Evolutionary conservation across 2,329 filamentous ascomycete species (phyloP).

Genomic region (Aspergillus pseudoviridinutans): DNA sequence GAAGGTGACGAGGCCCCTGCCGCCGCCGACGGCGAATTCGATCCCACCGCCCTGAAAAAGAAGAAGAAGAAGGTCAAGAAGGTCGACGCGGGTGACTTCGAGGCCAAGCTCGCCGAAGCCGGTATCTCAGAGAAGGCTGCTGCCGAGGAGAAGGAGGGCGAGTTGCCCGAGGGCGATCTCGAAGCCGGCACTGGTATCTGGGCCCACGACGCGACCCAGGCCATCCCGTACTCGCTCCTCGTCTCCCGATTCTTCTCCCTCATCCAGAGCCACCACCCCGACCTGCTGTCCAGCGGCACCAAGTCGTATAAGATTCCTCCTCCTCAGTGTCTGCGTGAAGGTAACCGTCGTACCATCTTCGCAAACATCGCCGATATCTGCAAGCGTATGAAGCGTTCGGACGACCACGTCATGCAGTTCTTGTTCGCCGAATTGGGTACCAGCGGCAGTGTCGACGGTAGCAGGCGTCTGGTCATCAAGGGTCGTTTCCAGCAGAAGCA

Average conservation of each 20-base stretch:
- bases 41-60: slow-evolving; percentile 70
- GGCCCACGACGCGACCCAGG: slow-evolving; percentile 71
- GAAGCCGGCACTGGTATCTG: slow-evolving; percentile 87
- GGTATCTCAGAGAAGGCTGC: slow-evolving; percentile 57
- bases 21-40: slow-evolving; percentile 58
- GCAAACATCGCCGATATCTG: slow-evolving; percentile 98
- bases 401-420: slow-evolving; percentile 96
- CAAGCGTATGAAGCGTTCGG: slow-evolving; percentile 98
- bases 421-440: slow-evolving; percentile 98
- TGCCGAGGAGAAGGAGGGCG: slow-evolving; percentile 53
- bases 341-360: slow-evolving; percentile 99
- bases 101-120: slow-evolving; percentile 61
- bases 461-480: slow-evolving; percentile 92
- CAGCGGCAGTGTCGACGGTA: slow-evolving; percentile 90
- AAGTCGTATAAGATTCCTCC: slow-evolving; percentile 99
- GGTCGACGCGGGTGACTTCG: slow-evolving; percentile 60
- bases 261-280: slow-evolving; percentile 92
- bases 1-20: slow-evolving; percentile 48
- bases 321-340: slow-evolving; percentile 97
- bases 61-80: slow-evolving; percentile 69
- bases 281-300: slow-evolving; percentile 80
- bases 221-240: slow-evolving; percentile 80
- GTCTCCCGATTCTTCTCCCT: slow-evolving; percentile 92
- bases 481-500: slow-evolving; percentile 99
- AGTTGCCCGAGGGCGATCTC: slow-evolving; percentile 68